Evolutionary conservation across 805 yeast species (phyloP), one percentile per base, ranked within the genome.

Genomic region (Saccharomycopsis sp.): DNA sequence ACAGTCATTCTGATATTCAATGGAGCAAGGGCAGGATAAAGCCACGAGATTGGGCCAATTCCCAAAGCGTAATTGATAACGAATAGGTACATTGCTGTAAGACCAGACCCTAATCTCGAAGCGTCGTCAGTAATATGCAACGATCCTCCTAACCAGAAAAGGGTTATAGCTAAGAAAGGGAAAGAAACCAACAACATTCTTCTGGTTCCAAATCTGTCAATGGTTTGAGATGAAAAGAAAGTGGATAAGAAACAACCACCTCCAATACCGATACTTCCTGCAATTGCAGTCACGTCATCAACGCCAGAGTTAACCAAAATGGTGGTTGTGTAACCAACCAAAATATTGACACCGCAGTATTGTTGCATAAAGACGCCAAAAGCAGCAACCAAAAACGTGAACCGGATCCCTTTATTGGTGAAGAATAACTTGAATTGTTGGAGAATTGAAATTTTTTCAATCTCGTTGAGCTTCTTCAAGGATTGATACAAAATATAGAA

Each of bases 401-500:
- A 78, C 70, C 81, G 74, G 64, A 78, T 77, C 71, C 83, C 74
- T 64, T 73, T 69, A 24, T 72, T 65, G 1, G 75, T 71, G 64
- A 79, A 77, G 69, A 79, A 67, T 59, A 76, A 76, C 14, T 61
- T 61, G 48, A 74, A 52, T 65, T 77, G 75, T 63, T 68, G 67
- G 68, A 66, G 63, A 52, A 73, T 65, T 57, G 83, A 67, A 23
- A 71, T 60, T 44, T 64, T 66, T 56, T 73, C 69, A 62, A 78
- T 76, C 18, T 79, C 70, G 51, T 75, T 73, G 65, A 78, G 81
- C 66, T 76, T 79, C 58, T 71, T 70, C 63, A 80, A 70, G 60
- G 82, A 75, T 15, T 80, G 78, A 60, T 78, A 72, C 68, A 82
- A 81, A 69, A 83, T 79, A 70, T 79, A 84, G 57, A 81, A 74